These are phyloP conservation scores for Boletus huronensis DNA, from an alignment of 768 basidiomycete genomes.

Conservation along the genomic window DNA sequence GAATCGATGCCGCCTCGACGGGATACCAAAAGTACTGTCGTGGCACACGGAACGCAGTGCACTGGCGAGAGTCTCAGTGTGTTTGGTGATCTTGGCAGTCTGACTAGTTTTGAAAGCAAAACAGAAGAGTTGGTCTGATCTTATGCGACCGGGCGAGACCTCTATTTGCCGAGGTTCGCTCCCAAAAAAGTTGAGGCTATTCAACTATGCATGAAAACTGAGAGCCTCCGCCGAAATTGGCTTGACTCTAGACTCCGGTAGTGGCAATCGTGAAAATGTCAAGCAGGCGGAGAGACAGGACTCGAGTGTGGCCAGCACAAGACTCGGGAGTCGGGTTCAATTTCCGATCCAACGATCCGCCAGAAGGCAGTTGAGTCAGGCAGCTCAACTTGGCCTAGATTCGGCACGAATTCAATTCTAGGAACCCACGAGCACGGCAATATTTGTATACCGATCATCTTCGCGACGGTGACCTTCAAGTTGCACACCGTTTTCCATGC, in stretches of 20 bases:
- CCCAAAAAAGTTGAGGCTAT: not conserved
- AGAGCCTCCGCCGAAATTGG: not conserved
- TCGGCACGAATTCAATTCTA: not conserved
- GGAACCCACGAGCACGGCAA: not conserved
- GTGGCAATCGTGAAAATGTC: not conserved
- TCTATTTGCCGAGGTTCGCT: not conserved
- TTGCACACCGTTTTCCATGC: not conserved
- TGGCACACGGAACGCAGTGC: not conserved
- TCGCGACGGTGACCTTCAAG: constrained; percentile 9
- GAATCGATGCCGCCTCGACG: not conserved
- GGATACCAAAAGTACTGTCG: not conserved
- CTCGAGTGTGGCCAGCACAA: not conserved
- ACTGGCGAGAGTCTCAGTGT: not conserved
- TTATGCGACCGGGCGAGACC: not conserved
- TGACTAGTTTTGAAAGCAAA: constrained; percentile 1
- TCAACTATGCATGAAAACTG: not conserved
- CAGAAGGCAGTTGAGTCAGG: constrained; percentile 8
- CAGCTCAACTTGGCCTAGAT: constrained; percentile 2
- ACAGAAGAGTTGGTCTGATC: not conserved
- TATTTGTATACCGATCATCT: constrained; percentile 9
- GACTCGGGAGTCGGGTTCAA: not conserved
- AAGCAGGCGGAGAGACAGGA: not conserved
- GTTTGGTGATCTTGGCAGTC: not conserved
- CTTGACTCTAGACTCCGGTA: not conserved
- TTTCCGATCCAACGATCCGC: constrained; percentile 15